A percentile compares a stretch with the other conserved stretches of the same genome.
phyloP scores from a whole-genome alignment of 2,329 filamentous ascomycete species.

The Claviceps spartinae region DNA sequence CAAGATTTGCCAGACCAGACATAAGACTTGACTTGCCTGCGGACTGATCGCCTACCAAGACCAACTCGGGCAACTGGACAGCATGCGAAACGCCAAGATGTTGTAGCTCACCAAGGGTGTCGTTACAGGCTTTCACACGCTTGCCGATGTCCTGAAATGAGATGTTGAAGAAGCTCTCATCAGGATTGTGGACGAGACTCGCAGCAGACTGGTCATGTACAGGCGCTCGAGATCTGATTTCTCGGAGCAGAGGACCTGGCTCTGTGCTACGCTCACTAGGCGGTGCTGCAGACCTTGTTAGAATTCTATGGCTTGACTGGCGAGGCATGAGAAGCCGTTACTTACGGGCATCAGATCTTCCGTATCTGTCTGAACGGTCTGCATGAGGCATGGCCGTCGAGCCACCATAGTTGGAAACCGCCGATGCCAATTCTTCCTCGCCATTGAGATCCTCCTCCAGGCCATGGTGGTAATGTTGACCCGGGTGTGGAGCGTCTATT shows the following conservation, averaged over 20 bases:
- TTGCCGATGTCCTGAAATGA: constrained; percentile 42
- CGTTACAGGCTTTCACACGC: constrained; percentile 51
- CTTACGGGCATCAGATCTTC: constrained; percentile 27
- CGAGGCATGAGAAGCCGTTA: constrained; percentile 3
- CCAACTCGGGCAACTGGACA: constrained; percentile 61
- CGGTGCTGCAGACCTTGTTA: constrained; percentile 16
- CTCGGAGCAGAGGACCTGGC: constrained; percentile 24
- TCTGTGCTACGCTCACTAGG: constrained; percentile 23
- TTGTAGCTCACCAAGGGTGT: constrained; percentile 54
- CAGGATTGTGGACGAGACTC: constrained; percentile 11
- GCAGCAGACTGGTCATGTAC: constrained; percentile 3
- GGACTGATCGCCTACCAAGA: constrained; percentile 73
- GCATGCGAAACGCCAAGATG: constrained; percentile 59
- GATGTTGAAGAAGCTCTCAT: constrained; percentile 28
- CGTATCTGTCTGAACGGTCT: constrained; percentile 14
- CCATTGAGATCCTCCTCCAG: not conserved
- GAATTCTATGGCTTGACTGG: not conserved
- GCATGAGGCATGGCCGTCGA: constrained; percentile 7
- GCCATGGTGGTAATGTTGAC: not conserved
- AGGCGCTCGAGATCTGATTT: constrained; percentile 20
- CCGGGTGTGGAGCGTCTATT: constrained; percentile 8
- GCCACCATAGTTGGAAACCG: constrained; percentile 10
- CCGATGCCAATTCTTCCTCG: not conserved
- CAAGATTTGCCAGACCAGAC: constrained; percentile 55
- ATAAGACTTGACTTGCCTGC: constrained; percentile 64